Conservation (phyloP, 805 yeast species). For the Lipomyces mesembrius region DNA sequence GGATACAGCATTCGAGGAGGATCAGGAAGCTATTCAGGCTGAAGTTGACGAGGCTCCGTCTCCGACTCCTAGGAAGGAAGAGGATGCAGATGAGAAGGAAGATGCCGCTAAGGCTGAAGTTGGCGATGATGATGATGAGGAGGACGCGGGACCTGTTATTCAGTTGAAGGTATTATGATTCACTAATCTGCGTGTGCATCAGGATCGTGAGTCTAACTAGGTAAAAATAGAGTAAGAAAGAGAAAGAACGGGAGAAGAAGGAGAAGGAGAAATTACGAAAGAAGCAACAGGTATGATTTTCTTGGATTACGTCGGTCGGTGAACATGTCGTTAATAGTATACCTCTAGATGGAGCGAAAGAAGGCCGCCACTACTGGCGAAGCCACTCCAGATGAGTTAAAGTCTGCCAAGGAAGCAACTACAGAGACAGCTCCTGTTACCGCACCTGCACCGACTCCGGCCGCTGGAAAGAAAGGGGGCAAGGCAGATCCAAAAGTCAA, state of each 20-base stretch:
- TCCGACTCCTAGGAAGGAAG: constrained; percentile 21
- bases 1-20: constrained; percentile 40
- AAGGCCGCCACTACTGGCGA: constrained; percentile 54
- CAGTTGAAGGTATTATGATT: constrained; percentile 45
- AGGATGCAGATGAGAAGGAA: constrained; percentile 1
- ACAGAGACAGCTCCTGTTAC: constrained; percentile 49
- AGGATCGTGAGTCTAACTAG: background rate
- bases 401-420: constrained; percentile 46
- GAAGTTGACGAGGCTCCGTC: constrained; percentile 34
- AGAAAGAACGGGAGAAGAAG: constrained; percentile 89
- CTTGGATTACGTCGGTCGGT: background rate
- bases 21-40: constrained; percentile 27
- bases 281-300: constrained; percentile 66
- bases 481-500: constrained; percentile 60
- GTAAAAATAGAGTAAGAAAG: constrained; percentile 80
- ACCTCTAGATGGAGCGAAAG: constrained; percentile 56
- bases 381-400: constrained; percentile 42
- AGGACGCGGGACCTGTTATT: constrained; percentile 65
- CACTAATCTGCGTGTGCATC: constrained; percentile 31
- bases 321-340: background rate
- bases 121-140: constrained; percentile 54
- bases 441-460: constrained; percentile 32
- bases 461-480: constrained; percentile 40
- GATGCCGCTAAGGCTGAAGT: background rate
- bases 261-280: constrained; percentile 73